Conservation (phyloP, 2,329 filamentous ascomycete genomes). For the Cordyceps farinosa region DNA sequence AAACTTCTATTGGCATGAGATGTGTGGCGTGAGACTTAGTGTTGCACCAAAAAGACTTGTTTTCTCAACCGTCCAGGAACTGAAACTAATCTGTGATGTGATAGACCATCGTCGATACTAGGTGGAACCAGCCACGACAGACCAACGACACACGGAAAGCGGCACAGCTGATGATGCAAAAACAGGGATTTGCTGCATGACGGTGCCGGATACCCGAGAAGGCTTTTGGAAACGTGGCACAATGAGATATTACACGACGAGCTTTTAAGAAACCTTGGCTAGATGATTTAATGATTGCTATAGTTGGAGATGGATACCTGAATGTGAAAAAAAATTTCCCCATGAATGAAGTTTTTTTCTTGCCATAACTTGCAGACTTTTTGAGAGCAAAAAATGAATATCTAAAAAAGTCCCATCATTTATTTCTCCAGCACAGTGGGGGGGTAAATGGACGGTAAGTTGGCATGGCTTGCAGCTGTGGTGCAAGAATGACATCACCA, state of each 20-base stretch:
- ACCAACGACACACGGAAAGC: neutral
- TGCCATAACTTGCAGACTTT: too few relatives aligned
- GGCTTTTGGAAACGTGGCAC: slow-evolving; percentile 1
- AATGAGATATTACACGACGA: neutral
- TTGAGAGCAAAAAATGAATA: too few relatives aligned
- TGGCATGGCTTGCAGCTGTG: slow-evolving; percentile 13
- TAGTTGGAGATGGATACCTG: slow-evolving; percentile 9
- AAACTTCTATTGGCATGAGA: slow-evolving; percentile 6
- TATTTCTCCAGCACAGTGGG: neutral
- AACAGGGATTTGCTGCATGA: slow-evolving; percentile 6
- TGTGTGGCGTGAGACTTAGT: slow-evolving; percentile 11
- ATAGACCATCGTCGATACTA: slow-evolving; percentile 25
- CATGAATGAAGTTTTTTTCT: too few relatives aligned
- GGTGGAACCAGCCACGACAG: slow-evolving; percentile 10
- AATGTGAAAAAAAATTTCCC: too few relatives aligned
- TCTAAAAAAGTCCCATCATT: neutral
- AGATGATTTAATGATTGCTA: slow-evolving; percentile 9
- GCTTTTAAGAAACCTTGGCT: neutral
- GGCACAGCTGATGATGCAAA: neutral
- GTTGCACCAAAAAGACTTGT: slow-evolving; percentile 12
- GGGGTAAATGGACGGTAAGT: neutral
- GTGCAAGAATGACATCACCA: slow-evolving; percentile 17
- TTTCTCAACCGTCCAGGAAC: neutral
- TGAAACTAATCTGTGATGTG: slow-evolving; percentile 21
- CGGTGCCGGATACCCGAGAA: slow-evolving; percentile 7